phyloP scores from a whole-genome alignment of 179 eudicot species.

The Beta corolliflora region DNA sequence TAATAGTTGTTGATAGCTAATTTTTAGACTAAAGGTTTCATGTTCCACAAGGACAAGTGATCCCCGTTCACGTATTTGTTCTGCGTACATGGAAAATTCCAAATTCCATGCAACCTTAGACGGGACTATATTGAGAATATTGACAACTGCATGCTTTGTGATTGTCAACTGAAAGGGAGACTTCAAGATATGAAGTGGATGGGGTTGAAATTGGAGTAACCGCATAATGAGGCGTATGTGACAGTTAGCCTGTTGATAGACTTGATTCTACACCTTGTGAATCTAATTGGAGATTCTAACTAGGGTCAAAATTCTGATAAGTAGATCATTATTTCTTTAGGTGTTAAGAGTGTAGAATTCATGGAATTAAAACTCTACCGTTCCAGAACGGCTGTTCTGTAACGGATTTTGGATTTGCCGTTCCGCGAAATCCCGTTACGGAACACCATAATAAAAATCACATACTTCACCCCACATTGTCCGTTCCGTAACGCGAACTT shows the following conservation, averaged over 20 bases:
- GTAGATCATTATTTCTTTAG: background rate
- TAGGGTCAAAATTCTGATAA: background rate
- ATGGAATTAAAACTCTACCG: too few species aligned
- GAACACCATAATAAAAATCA: too few species aligned
- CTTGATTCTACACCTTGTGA: background rate
- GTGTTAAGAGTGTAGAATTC: too few species aligned
- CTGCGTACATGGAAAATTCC: background rate
- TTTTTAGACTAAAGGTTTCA: background rate
- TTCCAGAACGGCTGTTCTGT: too few species aligned
- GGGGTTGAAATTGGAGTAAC: background rate
- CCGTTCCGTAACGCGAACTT: too few species aligned
- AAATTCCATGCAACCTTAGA: background rate
- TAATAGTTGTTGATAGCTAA: background rate
- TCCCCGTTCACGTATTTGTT: background rate
- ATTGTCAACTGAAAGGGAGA: background rate
- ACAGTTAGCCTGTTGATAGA: background rate
- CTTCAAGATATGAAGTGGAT: background rate
- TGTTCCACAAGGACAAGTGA: background rate
- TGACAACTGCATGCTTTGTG: background rate
- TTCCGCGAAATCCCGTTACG: too few species aligned
- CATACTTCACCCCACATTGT: too few species aligned
- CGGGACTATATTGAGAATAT: background rate
- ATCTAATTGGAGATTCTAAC: background rate
- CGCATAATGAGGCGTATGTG: background rate
- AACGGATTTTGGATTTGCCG: too few species aligned